Evolutionary conservation across 768 basidiomycete species (phyloP).

Genomic region (Collybia sp.): DNA sequence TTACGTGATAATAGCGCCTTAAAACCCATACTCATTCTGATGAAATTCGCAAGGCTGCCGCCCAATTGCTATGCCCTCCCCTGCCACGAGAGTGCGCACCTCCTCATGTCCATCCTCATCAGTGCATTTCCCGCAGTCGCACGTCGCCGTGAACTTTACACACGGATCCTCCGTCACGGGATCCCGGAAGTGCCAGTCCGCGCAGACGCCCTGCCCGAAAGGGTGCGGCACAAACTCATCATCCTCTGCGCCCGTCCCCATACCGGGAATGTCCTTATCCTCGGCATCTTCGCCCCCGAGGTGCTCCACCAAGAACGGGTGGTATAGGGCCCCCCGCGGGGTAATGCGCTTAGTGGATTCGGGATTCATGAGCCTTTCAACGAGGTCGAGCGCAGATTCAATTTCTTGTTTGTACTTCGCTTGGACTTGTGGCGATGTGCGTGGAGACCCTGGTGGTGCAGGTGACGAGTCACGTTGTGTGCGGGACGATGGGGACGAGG

Average conservation of each 20-base stretch:
- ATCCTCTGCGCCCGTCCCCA: background rate
- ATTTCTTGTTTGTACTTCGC: conserved; percentile 3
- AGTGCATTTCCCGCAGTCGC: conserved; percentile 24
- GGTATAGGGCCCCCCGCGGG: background rate
- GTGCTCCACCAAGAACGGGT: background rate
- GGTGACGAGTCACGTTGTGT: conserved; percentile 12
- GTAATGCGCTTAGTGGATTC: background rate
- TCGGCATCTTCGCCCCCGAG: background rate
- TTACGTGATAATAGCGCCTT: background rate
- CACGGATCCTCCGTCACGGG: conserved; percentile 49
- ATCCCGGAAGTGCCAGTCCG: conserved; percentile 54
- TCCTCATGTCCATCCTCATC: conserved; percentile 21
- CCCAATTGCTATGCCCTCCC: conserved; percentile 58
- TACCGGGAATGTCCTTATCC: background rate
- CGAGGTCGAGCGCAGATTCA: conserved; percentile 5
- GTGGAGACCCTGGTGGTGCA: conserved; percentile 1
- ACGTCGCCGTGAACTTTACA: conserved; percentile 37
- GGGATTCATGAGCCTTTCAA: background rate
- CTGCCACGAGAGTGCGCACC: conserved; percentile 27
- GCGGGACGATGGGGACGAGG: conserved; percentile 17
- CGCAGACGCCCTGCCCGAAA: conserved; percentile 61
- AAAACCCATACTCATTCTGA: conserved; percentile 21
- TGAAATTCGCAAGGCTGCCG: conserved; percentile 61
- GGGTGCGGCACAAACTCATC: conserved; percentile 3
- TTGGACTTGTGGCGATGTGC: conserved; percentile 4